Evolutionary conservation across 306 rosid species (phyloP), one percentile per base, ranked within the genome.

Genomic region (Crotalaria pallida): DNA sequence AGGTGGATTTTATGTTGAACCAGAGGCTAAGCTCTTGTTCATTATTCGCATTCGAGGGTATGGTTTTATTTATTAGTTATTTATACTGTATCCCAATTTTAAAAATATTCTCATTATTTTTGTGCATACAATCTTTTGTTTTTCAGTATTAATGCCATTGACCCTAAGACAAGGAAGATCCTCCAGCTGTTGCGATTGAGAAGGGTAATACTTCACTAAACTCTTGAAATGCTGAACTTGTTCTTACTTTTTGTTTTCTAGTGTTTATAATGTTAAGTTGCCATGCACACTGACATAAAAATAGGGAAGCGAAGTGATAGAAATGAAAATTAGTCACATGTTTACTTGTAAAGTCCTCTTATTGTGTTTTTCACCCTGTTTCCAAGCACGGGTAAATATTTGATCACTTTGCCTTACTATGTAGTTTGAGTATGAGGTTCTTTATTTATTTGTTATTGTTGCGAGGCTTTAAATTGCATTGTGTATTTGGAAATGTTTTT

Each of bases 1-100:
- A 52, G 99, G 99, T 51, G 97, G 99, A 29, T 94, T 90, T 65
- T 94, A 94, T 82, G 99, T 94, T 17, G 96, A 91, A 41, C 97
- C 96, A 0, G 97, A 94, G 66, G 92, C 97, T 0, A 90, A 91
- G 83, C 89, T 94, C 3, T 73, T 94, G 77, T 94, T 90, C 18
- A 90, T 90, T 1, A 27, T 94, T 52, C 90, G 92, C 24, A 94
- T 90, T 27, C 91, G 97, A 12, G 97, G 98, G 98, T 90, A 76
- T 49, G 95, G 76, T 1, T 4, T 68, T 5, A 58, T 16, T 29
- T 31, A 0, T 1, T 60, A 6, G 0, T 19, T 8, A 0, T 19
- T 27, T 38, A 0, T 4, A 1, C 22, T n/a, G 16, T 7, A 2
- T 19, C 1, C 0, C 7, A 9, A 1, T n/a, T 24, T 69, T 2